Conservation (phyloP, 306 rosid species). For the Pyrus bretschneideri region DNA sequence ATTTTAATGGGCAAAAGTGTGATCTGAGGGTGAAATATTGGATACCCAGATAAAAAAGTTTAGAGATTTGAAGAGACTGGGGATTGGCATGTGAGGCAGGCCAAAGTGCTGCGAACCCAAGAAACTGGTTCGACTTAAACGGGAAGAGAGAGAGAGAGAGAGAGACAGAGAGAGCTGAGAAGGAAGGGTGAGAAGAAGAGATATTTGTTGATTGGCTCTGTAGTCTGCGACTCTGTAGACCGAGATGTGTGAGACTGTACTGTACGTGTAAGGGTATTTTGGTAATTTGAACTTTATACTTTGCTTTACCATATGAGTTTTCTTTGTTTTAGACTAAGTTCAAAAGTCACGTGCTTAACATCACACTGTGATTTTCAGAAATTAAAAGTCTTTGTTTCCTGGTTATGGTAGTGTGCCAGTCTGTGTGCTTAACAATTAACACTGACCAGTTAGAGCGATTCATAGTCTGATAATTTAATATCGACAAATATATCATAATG, state of each 20-base stretch:
- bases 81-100: constrained; percentile 18
- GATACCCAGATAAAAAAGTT: constrained; percentile 41
- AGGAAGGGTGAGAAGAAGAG: constrained; percentile 28
- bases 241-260: constrained; percentile 2
- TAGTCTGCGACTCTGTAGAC: constrained; percentile 33
- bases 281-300: not conserved
- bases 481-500: not conserved
- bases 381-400: not conserved
- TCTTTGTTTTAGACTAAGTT: not conserved
- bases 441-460: no score
- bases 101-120: constrained; percentile 11
- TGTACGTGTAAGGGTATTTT: constrained; percentile 21
- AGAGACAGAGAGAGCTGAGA: not conserved
- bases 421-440: constrained; percentile 8
- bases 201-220: constrained; percentile 61
- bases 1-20: constrained; percentile 13
- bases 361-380: not conserved
- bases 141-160: constrained; percentile 24
- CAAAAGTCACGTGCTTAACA: not conserved
- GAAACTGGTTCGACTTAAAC: constrained; percentile 31
- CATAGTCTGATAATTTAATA: not conserved
- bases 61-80: constrained; percentile 29
- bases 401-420: not conserved
- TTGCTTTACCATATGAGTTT: not conserved
- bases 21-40: constrained; percentile 30